Percentiles rank a stretch among this genome's conserved stretches.
Conservation (phyloP, 192 early-diverging fungal species). For the Cladochytrium replicatum region DNA sequence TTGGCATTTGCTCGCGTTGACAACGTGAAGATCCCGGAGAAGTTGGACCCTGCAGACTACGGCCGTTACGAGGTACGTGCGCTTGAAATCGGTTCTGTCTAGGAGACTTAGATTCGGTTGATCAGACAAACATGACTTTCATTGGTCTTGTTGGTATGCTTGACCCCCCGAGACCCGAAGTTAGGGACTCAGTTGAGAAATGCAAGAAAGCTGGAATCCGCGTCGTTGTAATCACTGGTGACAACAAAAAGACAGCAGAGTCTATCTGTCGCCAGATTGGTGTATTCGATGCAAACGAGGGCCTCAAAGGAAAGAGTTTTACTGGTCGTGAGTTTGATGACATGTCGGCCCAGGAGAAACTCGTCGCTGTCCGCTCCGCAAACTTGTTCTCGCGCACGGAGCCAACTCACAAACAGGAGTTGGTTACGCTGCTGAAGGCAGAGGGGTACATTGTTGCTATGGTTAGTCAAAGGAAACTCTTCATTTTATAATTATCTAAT, state of each 20-base stretch:
- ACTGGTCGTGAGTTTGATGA: conserved; percentile 96
- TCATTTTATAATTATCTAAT: conserved; percentile 15
- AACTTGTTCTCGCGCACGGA: conserved; percentile 90
- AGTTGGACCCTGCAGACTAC: conserved; percentile 44
- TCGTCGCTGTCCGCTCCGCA: conserved; percentile 58
- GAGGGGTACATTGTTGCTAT: conserved; percentile 80
- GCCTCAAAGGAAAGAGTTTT: conserved; percentile 56
- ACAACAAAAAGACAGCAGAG: conserved; percentile 95
- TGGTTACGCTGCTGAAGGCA: conserved; percentile 83
- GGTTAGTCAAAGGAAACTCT: conserved; percentile 24
- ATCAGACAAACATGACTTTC: conserved; percentile 72
- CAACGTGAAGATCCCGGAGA: conserved; percentile 56
- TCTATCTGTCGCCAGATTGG: conserved; percentile 92
- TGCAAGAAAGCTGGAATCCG: conserved; percentile 93
- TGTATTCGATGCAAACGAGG: conserved; percentile 61
- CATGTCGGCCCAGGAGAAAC: conserved; percentile 62
- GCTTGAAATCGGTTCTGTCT: conserved; percentile 8
- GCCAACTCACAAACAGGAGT: conserved; percentile 87
- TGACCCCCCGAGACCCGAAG: conserved; percentile 94
- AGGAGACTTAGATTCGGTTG: not conserved
- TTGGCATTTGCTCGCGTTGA: conserved; percentile 85
- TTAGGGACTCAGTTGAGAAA: conserved; percentile 66
- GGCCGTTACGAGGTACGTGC: conserved; percentile 51
- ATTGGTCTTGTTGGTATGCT: conserved; percentile 92
- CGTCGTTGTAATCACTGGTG: conserved; percentile 97